Base-by-base conservation (phyloP, 108 stramenopile species). In the Nannochloropsis salina region DNA sequence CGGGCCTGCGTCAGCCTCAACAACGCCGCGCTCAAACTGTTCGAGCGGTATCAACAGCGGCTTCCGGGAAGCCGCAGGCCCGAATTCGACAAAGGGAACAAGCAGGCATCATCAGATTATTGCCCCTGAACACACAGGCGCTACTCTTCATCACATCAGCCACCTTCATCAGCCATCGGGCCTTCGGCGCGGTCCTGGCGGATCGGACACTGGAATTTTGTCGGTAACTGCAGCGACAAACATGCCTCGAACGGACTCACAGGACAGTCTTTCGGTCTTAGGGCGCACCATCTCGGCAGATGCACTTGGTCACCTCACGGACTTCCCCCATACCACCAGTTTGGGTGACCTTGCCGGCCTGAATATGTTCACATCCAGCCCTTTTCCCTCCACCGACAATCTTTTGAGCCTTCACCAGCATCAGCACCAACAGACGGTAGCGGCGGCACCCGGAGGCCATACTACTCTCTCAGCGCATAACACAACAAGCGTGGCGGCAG, bases 321-420 rank as follows among this genome's bases (percentile, higher is more conserved):
- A 74, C 61, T 74, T 74, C 8, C 61, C 61, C 20, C 61, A n/a
- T 74, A n/a, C n/a, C 20, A 74, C 61, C 61, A 74, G 61, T n/a
- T 8, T 74, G n/a, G 61, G 61, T 4, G 61, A 74, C 8, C 61
- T 74, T 6, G 61, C 61, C 6, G 61, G 61, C 4, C 61, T 74
- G 20, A 74, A 74, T n/a, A 74, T 74, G 61, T 74, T 74, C n/a
- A 74, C 61, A 15, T 74, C 61, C 61, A 74, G 61, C 61, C 61
- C 61, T 6, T 74, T 74, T n/a, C 61, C 61, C 6, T 74, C 61
- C 61, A 74, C 61, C 20, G 61, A 74, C 61, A 74, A 74, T 74
- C 61, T 74, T n/a, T n/a, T 74, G 20, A 74, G 61, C 6, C 61
- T 74, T 1, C 61, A 74, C 61, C 61, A 74, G 61, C 61, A 74